A percentile compares a stretch with the other conserved stretches of the same genome.
phyloP scores from a whole-genome alignment of 306 rosid species.

The Rosa chinensis region DNA sequence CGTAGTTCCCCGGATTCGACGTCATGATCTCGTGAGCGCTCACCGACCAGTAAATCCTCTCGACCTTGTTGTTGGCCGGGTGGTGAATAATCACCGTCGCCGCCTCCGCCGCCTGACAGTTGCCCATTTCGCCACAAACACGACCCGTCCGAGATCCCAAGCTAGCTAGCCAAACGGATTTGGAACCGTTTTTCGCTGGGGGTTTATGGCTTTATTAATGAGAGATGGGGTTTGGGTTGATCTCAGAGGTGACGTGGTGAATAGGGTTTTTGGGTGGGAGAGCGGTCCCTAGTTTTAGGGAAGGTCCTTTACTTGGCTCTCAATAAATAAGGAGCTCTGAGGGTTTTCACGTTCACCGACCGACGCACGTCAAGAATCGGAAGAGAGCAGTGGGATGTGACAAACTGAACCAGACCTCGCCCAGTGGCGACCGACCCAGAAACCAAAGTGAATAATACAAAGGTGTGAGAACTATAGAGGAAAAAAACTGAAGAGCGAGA shows the following conservation, averaged over 20 bases:
- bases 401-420: conserved; percentile 3
- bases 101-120: conserved; percentile 90
- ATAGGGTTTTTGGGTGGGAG: not conserved
- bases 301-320: conserved; percentile 7
- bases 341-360: conserved; percentile 38
- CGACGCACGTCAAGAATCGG: conserved; percentile 49
- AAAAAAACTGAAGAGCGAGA: conserved; percentile 7
- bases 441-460: not conserved
- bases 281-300: not conserved
- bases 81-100: conserved; percentile 85
- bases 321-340: conserved; percentile 29
- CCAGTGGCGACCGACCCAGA: not conserved
- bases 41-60: conserved; percentile 80
- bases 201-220: not conserved
- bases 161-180: not conserved
- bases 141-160: not conserved
- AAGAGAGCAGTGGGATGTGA: conserved; percentile 15
- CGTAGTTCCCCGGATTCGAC: conserved; percentile 83
- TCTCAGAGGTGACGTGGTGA: conserved; percentile 10
- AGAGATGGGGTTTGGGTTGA: not conserved
- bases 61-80: conserved; percentile 61
- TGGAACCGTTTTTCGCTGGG: not conserved
- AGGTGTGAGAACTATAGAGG: not conserved
- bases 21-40: conserved; percentile 74
- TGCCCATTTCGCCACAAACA: conserved; percentile 53